Evolutionary conservation across 2,329 filamentous ascomycete species (phyloP).

Genomic region (Fusarium newnesense): DNA sequence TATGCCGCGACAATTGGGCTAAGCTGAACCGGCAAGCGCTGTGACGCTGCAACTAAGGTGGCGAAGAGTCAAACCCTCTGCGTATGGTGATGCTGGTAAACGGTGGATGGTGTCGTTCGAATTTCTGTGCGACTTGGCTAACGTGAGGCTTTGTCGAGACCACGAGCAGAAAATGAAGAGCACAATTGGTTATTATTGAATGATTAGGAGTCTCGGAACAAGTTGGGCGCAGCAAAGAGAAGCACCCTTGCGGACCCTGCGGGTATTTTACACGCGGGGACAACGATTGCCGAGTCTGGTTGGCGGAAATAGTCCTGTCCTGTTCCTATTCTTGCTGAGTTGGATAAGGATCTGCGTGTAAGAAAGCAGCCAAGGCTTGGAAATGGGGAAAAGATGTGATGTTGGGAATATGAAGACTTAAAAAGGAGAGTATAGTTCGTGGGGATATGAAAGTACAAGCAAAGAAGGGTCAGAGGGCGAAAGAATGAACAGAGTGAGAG

Average conservation of each 20-base stretch:
- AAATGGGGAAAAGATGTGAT: constrained; percentile 18
- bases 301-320: constrained; percentile 26
- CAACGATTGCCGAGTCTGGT: constrained; percentile 40
- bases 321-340: constrained; percentile 13
- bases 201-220: constrained; percentile 24
- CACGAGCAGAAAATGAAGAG: constrained; percentile 37
- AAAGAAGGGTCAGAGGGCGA: constrained; percentile 13
- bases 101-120: constrained; percentile 7
- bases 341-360: constrained; percentile 35
- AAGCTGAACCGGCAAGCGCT: constrained; percentile 22
- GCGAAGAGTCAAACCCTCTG: constrained; percentile 14
- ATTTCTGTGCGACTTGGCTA: constrained; percentile 20
- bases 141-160: constrained; percentile 19
- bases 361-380: constrained; percentile 30
- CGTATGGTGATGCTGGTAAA: constrained; percentile 21
- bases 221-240: constrained; percentile 26
- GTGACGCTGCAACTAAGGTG: constrained; percentile 25
- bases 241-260: constrained; percentile 31
- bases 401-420: neutral
- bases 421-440: constrained; percentile 22
- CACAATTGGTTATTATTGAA: constrained; percentile 40
- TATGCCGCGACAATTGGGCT: constrained; percentile 13
- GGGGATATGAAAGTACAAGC: constrained; percentile 1
- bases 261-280: constrained; percentile 38
- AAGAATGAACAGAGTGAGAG: constrained; percentile 24